phyloP scores from a whole-genome alignment of 257 asterid species.

The Plantago major region DNA sequence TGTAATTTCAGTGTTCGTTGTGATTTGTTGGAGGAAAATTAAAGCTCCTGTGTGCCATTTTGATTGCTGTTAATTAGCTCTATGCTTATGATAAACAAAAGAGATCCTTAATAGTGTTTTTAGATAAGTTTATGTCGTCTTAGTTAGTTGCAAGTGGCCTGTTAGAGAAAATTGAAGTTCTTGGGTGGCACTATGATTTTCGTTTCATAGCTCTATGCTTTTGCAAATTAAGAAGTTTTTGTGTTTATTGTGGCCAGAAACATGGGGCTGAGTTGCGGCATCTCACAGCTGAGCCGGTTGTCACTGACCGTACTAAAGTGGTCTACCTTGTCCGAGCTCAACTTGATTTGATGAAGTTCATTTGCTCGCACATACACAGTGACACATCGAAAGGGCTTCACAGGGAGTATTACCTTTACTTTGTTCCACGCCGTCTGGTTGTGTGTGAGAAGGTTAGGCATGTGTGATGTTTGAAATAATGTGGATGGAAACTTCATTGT shows the following conservation, averaged over 20 bases:
- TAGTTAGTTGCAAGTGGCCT: too few relatives aligned
- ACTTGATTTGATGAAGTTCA: conserved; percentile 68
- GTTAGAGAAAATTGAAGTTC: too few relatives aligned
- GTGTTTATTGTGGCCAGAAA: conserved; percentile 49
- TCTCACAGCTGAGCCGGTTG: conserved; percentile 77
- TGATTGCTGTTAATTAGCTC: too few relatives aligned
- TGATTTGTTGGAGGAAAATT: too few relatives aligned
- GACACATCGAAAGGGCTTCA: conserved; percentile 84
- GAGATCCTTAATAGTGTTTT: too few relatives aligned
- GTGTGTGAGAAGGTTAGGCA: conserved; percentile 81
- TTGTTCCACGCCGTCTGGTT: conserved; percentile 94
- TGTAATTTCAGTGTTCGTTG: too few relatives aligned
- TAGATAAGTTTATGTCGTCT: too few relatives aligned
- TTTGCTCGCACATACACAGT: conserved; percentile 68
- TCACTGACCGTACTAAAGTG: conserved; percentile 76
- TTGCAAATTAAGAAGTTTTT: background rate
- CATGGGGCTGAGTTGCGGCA: conserved; percentile 86
- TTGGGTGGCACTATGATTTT: too few relatives aligned
- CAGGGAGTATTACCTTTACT: conserved; percentile 81
- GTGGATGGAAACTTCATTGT: conserved; percentile 4
- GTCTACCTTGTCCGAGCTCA: conserved; percentile 84
- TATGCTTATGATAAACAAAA: too few relatives aligned
- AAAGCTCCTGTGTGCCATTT: too few relatives aligned
- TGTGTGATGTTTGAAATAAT: background rate
- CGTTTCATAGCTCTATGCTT: too few relatives aligned